phyloP scores from a whole-genome alignment of 768 basidiomycete genomes.

The Lepiota brunneoincarnata region DNA sequence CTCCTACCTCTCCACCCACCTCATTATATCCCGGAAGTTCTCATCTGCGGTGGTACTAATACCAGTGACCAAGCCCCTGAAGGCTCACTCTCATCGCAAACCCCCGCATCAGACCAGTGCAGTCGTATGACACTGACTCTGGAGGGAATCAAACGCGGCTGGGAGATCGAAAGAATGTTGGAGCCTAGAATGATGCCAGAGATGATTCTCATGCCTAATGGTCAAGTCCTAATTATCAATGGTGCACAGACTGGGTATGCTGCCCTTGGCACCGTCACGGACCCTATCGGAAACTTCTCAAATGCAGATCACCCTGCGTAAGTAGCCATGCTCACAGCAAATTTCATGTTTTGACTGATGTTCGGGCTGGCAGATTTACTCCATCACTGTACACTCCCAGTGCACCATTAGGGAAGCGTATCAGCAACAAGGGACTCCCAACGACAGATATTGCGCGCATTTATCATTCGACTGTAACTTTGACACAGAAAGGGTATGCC shows the following conservation, averaged over 20 bases:
- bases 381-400: conserved; percentile 49
- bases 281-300: conserved; percentile 22
- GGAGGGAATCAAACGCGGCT: conserved; percentile 39
- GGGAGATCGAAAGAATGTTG: conserved; percentile 44
- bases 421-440: conserved; percentile 46
- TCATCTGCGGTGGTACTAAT: conserved; percentile 45
- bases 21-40: conserved; percentile 41
- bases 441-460: conserved; percentile 45
- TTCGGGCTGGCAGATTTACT: conserved; percentile 23
- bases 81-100: conserved; percentile 33
- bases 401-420: conserved; percentile 38
- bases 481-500: conserved; percentile 52
- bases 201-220: conserved; percentile 40
- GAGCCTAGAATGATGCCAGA: conserved; percentile 38
- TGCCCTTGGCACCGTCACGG: conserved; percentile 31
- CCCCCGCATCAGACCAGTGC: conserved; percentile 42
- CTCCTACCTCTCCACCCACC: conserved; percentile 36
- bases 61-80: conserved; percentile 27
- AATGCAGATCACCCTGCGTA: conserved; percentile 32
- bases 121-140: conserved; percentile 38
- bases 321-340: not conserved
- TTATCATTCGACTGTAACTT: conserved; percentile 61
- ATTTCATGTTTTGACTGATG: not conserved
- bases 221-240: conserved; percentile 40
- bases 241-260: conserved; percentile 42